phyloP scores from a whole-genome alignment of 1,284 basidiomycete species.

The Malassezia arunalokei region DNA sequence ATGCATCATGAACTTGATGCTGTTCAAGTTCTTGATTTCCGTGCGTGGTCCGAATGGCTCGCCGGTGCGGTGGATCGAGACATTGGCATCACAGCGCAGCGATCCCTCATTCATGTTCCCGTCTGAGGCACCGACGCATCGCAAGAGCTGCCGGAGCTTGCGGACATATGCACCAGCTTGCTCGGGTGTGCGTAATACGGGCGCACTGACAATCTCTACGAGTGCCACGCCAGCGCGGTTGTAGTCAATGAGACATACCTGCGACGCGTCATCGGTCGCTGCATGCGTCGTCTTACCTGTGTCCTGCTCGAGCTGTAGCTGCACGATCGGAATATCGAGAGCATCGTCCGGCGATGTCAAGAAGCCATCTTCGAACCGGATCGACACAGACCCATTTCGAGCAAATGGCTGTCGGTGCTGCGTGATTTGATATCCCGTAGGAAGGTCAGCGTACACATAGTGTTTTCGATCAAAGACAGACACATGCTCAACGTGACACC shows the following conservation, averaged over 20 bases:
- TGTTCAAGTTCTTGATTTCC: constrained; percentile 96
- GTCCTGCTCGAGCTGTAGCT: constrained; percentile 66
- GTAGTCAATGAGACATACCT: constrained; percentile 56
- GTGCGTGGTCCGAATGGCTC: constrained; percentile 68
- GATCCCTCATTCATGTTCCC: constrained; percentile 81
- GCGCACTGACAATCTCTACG: constrained; percentile 91
- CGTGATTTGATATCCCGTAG: constrained; percentile 90
- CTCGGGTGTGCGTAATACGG: constrained; percentile 79
- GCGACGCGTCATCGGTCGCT: constrained; percentile 44
- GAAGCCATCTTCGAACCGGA: constrained; percentile 46
- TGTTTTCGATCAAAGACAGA: constrained; percentile 68
- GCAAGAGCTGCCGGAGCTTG: constrained; percentile 66
- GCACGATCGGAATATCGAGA: constrained; percentile 63
- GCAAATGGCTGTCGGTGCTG: constrained; percentile 88
- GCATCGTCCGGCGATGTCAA: constrained; percentile 47
- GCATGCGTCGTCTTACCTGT: constrained; percentile 75
- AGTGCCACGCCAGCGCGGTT: constrained; percentile 79
- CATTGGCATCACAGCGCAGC: constrained; percentile 86
- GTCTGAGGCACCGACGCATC: constrained; percentile 74
- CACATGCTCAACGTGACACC: constrained; percentile 53
- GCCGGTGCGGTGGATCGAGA: constrained; percentile 55
- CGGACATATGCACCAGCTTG: constrained; percentile 82
- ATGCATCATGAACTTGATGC: constrained; percentile 68
- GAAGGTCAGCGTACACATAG: constrained; percentile 93
- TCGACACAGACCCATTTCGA: constrained; percentile 55